Conservation (phyloP, 176 grass and related monocot genomes). For the Phoenix dactylifera region DNA sequence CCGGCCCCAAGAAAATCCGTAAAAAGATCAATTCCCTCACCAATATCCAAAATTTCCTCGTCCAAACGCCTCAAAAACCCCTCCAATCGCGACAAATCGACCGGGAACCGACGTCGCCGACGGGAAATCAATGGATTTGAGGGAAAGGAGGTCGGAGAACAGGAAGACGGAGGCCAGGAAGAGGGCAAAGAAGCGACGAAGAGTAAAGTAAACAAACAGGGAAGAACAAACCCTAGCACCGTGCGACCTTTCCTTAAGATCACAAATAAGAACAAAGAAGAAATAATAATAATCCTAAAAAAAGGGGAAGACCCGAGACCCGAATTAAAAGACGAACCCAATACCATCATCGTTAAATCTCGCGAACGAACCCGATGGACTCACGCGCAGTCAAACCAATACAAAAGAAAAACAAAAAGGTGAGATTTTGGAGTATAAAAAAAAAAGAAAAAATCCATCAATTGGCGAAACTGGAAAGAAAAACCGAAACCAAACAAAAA, state of each 20-base stretch:
- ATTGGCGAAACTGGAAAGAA: background rate
- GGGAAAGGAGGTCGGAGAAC: slow-evolving; percentile 6
- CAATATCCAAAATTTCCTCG: too few relatives aligned
- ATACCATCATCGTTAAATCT: too few relatives aligned
- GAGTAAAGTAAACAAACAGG: slow-evolving; percentile 6
- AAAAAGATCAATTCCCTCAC: background rate
- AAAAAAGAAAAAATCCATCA: background rate
- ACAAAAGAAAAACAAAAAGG: background rate
- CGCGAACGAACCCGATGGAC: background rate
- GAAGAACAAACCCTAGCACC: background rate
- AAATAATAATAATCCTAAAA: background rate
- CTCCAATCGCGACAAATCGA: background rate
- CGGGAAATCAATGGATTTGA: background rate
- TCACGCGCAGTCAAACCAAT: background rate
- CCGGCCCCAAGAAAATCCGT: background rate
- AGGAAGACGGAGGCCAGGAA: background rate
- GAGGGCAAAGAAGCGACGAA: background rate
- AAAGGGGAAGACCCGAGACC: background rate
- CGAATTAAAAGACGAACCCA: slow-evolving; percentile 6
- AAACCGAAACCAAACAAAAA: background rate
- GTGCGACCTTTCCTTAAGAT: slow-evolving; percentile 1
- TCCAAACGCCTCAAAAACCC: slow-evolving; percentile 3
- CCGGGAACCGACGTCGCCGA: background rate
- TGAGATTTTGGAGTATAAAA: background rate
- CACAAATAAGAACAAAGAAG: slow-evolving; percentile 4